Conservation (phyloP, 495 filamentous ascomycete genomes). For the Chaetomidium leptoderma region DNA sequence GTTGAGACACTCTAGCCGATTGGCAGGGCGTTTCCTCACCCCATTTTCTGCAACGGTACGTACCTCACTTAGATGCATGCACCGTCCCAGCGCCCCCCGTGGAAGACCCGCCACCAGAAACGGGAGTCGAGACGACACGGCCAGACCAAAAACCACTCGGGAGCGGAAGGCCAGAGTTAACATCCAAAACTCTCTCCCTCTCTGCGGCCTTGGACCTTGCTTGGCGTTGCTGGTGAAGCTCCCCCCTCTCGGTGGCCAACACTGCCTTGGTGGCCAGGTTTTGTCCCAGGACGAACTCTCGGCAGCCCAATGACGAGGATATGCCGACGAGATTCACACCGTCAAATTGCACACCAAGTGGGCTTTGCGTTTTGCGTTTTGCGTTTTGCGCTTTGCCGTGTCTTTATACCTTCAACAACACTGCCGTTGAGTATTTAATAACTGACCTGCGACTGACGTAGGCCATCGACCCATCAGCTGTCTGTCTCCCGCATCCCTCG, state of each 20-base stretch:
- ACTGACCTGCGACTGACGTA: slow-evolving; percentile 5
- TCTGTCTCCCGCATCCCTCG: background rate
- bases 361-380: background rate
- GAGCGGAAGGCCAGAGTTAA: background rate
- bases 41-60: slow-evolving; percentile 9
- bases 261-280: background rate
- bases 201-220: background rate
- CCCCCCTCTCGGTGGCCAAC: background rate
- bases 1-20: background rate
- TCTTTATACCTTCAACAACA: background rate
- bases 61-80: slow-evolving; percentile 7
- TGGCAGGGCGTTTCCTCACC: background rate
- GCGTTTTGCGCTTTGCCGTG: background rate
- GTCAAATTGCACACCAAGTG: slow-evolving; percentile 1
- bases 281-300: background rate
- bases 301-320: slow-evolving; percentile 7
- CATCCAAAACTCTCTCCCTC: background rate
- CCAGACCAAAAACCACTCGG: slow-evolving; percentile 2
- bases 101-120: slow-evolving; percentile 9
- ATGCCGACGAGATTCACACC: slow-evolving; percentile 6
- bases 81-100: slow-evolving; percentile 1
- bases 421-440: background rate
- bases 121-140: slow-evolving; percentile 1
- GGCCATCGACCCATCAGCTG: background rate
- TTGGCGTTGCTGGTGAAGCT: background rate